Conservation (phyloP, 2,329 filamentous ascomycete genomes). For the Didymosphaeria variabile region DNA sequence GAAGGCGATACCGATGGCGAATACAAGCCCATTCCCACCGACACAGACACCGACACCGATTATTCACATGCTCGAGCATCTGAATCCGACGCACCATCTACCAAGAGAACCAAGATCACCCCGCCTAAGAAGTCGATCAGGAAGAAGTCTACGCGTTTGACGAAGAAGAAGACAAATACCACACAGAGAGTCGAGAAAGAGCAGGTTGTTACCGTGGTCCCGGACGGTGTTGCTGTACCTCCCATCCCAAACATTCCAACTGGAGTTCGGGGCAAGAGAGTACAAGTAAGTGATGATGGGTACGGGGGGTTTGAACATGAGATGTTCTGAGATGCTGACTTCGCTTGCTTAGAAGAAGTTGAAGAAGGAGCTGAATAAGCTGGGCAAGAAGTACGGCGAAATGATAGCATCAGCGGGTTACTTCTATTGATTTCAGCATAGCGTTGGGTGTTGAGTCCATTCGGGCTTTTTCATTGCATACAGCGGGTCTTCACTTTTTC, state of each 20-base stretch:
- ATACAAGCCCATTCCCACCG: conserved; percentile 37
- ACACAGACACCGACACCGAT: conserved; percentile 30
- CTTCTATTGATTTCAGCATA: neutral
- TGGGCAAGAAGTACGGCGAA: neutral
- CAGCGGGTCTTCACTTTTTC: no score
- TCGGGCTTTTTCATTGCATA: neutral
- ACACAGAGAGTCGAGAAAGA: conserved; percentile 20
- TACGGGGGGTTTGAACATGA: conserved; percentile 46
- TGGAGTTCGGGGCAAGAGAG: conserved; percentile 31
- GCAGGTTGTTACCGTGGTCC: conserved; percentile 36
- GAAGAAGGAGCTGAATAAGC: no score
- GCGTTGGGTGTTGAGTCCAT: neutral
- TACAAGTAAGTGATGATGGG: conserved; percentile 33
- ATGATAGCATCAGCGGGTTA: neutral
- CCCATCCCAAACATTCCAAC: conserved; percentile 39
- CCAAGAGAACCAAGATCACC: conserved; percentile 28
- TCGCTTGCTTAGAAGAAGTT: no score
- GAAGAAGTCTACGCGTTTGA: conserved; percentile 24
- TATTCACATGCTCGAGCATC: conserved; percentile 25
- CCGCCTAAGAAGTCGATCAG: conserved; percentile 25
- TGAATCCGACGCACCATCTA: conserved; percentile 14
- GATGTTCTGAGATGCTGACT: conserved; percentile 40
- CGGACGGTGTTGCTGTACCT: conserved; percentile 42
- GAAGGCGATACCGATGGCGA: conserved; percentile 36
- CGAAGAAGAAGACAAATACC: conserved; percentile 26